Evolutionary conservation across 306 rosid species (phyloP).

Genomic region (Myrica gale): DNA sequence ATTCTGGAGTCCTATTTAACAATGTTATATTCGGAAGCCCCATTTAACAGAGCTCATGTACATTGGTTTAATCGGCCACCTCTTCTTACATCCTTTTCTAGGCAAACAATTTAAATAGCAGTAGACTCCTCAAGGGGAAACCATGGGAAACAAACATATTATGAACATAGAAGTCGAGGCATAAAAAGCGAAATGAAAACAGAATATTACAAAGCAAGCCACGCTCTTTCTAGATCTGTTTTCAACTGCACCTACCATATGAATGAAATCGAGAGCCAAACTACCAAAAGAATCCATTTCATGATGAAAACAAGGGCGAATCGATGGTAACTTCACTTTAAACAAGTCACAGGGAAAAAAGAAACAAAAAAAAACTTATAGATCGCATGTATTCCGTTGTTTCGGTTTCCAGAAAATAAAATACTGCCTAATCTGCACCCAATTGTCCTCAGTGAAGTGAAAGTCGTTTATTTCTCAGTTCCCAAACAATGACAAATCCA

Average conservation of each 20-base stretch:
- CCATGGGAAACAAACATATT: background rate
- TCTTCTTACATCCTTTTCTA: background rate
- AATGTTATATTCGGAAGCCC: background rate
- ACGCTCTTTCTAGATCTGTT: conserved; percentile 22
- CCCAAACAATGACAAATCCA: conserved; percentile 23
- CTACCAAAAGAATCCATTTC: conserved; percentile 13
- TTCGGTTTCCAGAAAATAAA: conserved; percentile 17
- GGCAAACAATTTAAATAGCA: conserved; percentile 19
- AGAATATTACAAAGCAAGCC: conserved; percentile 18
- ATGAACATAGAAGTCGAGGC: conserved; percentile 1
- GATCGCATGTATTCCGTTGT: conserved; percentile 11
- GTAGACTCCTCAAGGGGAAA: conserved; percentile 16
- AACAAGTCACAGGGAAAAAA: too few species aligned
- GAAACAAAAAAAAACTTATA: conserved; percentile 1
- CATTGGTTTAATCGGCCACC: background rate
- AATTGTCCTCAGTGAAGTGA: conserved; percentile 16
- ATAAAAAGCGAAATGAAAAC: conserved; percentile 10
- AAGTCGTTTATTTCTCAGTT: conserved; percentile 18
- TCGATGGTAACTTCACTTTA: conserved; percentile 12
- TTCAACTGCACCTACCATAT: background rate
- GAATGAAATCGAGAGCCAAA: conserved; percentile 5
- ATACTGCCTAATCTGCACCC: conserved; percentile 17
- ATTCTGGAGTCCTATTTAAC: background rate
- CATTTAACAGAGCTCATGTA: too few species aligned
- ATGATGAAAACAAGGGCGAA: conserved; percentile 15